A percentile compares a stretch with the other conserved stretches of the same genome.
Evolutionary conservation across 305 asterid species (phyloP).

Genomic region (Solanum aculeatissimum): DNA sequence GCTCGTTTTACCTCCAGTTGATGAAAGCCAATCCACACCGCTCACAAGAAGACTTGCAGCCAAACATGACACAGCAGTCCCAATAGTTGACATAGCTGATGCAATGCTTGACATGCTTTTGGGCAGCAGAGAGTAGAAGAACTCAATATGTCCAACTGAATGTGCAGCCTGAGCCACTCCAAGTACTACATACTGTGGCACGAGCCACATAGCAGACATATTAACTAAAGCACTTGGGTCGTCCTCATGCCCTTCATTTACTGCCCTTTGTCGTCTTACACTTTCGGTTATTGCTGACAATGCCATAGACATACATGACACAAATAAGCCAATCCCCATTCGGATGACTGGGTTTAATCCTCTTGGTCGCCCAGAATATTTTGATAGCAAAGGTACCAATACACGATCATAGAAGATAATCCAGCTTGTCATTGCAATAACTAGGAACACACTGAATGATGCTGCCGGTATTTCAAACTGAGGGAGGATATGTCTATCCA

Average conservation of each 20-base stretch:
- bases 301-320: background rate
- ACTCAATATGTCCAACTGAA: background rate
- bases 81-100: background rate
- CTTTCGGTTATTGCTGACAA: background rate
- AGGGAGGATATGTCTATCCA: background rate
- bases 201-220: slow-evolving; percentile 1
- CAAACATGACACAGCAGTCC: background rate
- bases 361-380: background rate
- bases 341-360: background rate
- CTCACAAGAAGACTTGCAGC: background rate
- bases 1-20: background rate
- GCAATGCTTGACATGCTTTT: slow-evolving; percentile 2
- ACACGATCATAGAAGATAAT: background rate
- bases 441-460: background rate
- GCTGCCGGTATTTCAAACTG: background rate
- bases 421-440: background rate
- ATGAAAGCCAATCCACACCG: background rate
- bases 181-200: background rate
- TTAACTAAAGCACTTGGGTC: background rate
- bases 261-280: background rate
- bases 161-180: background rate
- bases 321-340: background rate
- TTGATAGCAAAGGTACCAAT: background rate
- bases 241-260: background rate
- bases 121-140: background rate